Evolutionary conservation across 2,329 filamentous ascomycete genomes (phyloP).

Genomic region (Tolypocladium guangdongense): DNA sequence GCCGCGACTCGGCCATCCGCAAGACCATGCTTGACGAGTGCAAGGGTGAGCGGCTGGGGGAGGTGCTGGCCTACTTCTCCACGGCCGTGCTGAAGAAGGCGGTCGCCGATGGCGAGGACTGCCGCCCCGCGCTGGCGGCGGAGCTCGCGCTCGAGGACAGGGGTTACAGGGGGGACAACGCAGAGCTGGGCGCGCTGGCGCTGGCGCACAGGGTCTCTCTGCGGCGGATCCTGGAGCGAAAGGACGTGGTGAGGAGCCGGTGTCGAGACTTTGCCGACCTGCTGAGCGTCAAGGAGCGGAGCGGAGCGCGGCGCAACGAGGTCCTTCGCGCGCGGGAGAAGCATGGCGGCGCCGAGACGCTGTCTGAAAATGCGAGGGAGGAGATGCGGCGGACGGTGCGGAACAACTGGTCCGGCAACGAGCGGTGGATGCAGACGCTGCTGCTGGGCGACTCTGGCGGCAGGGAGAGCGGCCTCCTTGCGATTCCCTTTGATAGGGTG

Average conservation of each 20-base stretch:
- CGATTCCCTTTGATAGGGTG: conserved; percentile 55
- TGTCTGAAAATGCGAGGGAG: conserved; percentile 30
- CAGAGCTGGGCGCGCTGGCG: conserved; percentile 52
- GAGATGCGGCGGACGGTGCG: conserved; percentile 50
- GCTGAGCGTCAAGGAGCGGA: conserved; percentile 50
- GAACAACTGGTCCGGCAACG: conserved; percentile 70
- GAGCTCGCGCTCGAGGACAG: conserved; percentile 47
- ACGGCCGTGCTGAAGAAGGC: conserved; percentile 68
- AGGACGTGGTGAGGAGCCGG: conserved; percentile 43
- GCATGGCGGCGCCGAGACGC: conserved; percentile 14
- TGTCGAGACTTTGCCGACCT: conserved; percentile 55
- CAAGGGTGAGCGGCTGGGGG: conserved; percentile 80
- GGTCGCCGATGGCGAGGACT: conserved; percentile 31
- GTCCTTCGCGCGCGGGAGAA: conserved; percentile 23
- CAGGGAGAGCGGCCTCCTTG: conserved; percentile 52
- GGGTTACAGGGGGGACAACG: conserved; percentile 43
- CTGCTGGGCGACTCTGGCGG: conserved; percentile 52
- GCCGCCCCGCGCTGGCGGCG: conserved; percentile 38
- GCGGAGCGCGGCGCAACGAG: conserved; percentile 43
- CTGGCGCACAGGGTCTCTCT: conserved; percentile 64
- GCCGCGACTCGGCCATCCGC: conserved; percentile 67
- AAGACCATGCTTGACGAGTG: conserved; percentile 98
- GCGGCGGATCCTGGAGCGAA: conserved; percentile 44
- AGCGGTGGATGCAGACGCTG: conserved; percentile 62
- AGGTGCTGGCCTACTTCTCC: conserved; percentile 75